Conservation (phyloP, 805 yeast species). For the Brettanomyces nanus region DNA sequence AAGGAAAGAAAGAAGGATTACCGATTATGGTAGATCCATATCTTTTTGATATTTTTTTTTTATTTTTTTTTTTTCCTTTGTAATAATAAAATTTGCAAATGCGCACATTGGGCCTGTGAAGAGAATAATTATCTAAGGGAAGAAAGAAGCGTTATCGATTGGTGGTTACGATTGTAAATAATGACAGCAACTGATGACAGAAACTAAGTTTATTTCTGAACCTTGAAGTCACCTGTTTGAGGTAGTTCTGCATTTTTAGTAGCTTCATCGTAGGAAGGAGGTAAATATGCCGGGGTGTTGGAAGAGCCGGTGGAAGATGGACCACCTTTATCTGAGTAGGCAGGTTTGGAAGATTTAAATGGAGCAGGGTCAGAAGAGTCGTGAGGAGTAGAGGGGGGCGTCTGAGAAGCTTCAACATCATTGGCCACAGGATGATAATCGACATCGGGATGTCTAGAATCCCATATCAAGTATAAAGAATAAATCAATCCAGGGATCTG, state of each 20-base stretch:
- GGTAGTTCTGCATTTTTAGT: not conserved
- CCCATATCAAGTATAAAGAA: conserved; percentile 33
- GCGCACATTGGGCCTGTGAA: not conserved
- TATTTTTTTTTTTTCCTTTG: not conserved
- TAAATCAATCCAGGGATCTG: conserved; percentile 45
- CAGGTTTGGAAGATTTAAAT: not conserved
- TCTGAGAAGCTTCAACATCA: conserved; percentile 12
- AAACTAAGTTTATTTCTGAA: too few species aligned
- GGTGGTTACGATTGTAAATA: too few species aligned
- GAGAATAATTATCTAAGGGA: too few species aligned
- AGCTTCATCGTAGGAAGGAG: conserved; percentile 5
- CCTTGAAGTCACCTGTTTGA: conserved; percentile 8
- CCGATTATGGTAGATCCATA: not conserved
- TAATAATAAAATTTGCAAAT: not conserved
- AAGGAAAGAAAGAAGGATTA: not conserved
- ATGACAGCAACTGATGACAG: too few species aligned
- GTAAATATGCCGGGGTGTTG: too few species aligned
- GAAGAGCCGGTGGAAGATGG: too few species aligned
- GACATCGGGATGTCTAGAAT: not conserved
- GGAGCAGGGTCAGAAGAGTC: not conserved
- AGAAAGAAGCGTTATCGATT: too few species aligned
- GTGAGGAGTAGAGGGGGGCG: not conserved
- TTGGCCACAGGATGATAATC: conserved; percentile 10
- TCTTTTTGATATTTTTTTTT: conserved; percentile 2
- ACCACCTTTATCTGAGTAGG: too few species aligned